A percentile compares a stretch with the other conserved stretches of the same genome.
Conservation (phyloP, 257 asterid genomes). For the Capsicum pubescens region DNA sequence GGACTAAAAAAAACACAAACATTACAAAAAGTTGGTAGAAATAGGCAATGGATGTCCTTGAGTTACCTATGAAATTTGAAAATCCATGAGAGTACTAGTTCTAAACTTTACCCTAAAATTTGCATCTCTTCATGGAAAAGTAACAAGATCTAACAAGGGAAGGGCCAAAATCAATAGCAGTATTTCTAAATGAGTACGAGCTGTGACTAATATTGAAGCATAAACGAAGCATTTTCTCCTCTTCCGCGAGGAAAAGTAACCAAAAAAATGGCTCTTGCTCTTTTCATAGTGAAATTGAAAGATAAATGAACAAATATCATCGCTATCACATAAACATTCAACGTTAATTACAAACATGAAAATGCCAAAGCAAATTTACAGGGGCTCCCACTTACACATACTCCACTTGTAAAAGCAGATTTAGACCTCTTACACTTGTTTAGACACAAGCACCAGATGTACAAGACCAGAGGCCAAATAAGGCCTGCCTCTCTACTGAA, state of each 20-base stretch:
- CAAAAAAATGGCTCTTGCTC: not conserved
- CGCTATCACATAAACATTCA: not conserved
- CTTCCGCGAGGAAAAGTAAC: not conserved
- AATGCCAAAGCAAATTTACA: conserved; percentile 25
- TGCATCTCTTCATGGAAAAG: not conserved
- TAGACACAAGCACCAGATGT: conserved; percentile 21
- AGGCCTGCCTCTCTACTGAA: conserved; percentile 6
- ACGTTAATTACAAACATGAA: not conserved
- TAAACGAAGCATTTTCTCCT: not conserved
- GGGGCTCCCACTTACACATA: not conserved
- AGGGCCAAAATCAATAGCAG: not conserved
- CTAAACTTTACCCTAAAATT: not conserved
- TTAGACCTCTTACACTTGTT: not conserved
- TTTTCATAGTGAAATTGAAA: not conserved
- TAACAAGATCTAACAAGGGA: not conserved
- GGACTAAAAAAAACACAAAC: not conserved
- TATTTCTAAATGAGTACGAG: not conserved
- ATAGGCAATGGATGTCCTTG: no score
- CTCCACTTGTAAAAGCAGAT: not conserved
- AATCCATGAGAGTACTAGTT: no score
- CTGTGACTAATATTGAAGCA: not conserved
- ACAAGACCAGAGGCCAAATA: conserved; percentile 3
- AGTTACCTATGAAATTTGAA: no score
- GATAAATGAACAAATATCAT: not conserved
- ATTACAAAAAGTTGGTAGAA: not conserved